Percentiles rank a stretch among this genome's conserved stretches.
Evolutionary conservation across 2,329 filamentous ascomycete species (phyloP).

Genomic region (Diaporthe destruens): DNA sequence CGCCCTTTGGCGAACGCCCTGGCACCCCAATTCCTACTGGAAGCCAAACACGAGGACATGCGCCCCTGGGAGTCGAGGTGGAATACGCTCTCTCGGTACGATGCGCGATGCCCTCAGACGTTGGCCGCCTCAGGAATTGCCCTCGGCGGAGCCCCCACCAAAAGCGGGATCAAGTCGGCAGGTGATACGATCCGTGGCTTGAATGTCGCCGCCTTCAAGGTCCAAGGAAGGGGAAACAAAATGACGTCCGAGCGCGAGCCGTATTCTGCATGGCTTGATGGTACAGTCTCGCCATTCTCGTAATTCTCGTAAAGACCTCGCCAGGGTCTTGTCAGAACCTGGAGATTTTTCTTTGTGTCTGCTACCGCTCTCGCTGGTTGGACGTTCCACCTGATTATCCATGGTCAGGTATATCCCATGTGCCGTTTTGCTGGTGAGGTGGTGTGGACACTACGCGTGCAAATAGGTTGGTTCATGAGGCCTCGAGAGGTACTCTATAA

Average conservation of each 20-base stretch:
- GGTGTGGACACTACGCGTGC: no score
- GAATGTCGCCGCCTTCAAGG: neutral
- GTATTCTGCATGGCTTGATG: slow-evolving; percentile 1
- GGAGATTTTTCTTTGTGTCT: neutral
- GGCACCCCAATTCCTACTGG: neutral
- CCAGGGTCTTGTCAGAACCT: neutral
- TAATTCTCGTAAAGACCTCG: slow-evolving; percentile 12
- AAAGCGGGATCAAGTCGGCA: slow-evolving; percentile 1
- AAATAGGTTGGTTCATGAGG: neutral
- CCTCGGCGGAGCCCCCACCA: slow-evolving; percentile 2
- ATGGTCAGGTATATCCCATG: neutral
- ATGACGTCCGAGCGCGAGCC: slow-evolving; percentile 2
- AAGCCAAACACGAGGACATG: neutral
- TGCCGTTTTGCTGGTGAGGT: neutral
- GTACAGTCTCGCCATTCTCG: neutral
- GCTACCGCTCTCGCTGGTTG: neutral
- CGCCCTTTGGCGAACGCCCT: neutral
- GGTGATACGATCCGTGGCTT: slow-evolving; percentile 9
- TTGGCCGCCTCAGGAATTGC: neutral
- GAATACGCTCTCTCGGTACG: neutral
- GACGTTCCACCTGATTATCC: no score
- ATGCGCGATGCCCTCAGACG: slow-evolving; percentile 8
- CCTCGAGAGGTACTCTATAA: neutral
- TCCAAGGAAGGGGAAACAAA: neutral
- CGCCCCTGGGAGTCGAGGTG: slow-evolving; percentile 10